Evolutionary conservation across 306 rosid species (phyloP).

Genomic region (Carpinus viminea): DNA sequence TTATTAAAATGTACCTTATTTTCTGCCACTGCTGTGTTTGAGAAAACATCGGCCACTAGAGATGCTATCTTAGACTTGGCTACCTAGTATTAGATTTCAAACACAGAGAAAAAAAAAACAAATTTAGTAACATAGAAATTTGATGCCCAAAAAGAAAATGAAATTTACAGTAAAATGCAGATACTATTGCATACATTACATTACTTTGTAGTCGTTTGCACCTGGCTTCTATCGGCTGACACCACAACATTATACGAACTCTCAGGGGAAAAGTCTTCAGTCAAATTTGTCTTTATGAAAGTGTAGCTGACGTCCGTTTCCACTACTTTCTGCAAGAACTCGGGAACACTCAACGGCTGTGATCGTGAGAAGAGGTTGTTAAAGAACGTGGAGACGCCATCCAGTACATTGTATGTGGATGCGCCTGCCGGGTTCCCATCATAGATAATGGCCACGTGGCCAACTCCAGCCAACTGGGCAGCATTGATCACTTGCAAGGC

Average conservation of each 20-base stretch:
- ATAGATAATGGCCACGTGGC: constrained; percentile 81
- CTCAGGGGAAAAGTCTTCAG: constrained; percentile 76
- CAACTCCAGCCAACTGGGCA: constrained; percentile 82
- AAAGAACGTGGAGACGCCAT: constrained; percentile 84
- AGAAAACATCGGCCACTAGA: constrained; percentile 82
- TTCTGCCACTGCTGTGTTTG: constrained; percentile 87
- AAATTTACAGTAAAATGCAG: constrained; percentile 30
- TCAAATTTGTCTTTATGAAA: constrained; percentile 77
- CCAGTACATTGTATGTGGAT: constrained; percentile 83
- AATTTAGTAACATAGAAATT: neutral
- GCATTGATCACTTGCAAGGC: constrained; percentile 84
- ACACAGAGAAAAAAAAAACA: neutral
- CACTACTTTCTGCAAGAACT: constrained; percentile 69
- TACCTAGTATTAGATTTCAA: constrained; percentile 48
- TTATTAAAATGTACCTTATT: constrained; percentile 62
- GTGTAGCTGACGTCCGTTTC: constrained; percentile 77
- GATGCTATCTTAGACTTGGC: constrained; percentile 78
- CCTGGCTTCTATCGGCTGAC: constrained; percentile 63
- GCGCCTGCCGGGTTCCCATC: constrained; percentile 37
- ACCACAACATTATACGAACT: constrained; percentile 76
- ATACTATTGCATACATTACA: constrained; percentile 92
- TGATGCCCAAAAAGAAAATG: neutral
- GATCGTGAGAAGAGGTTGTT: constrained; percentile 70
- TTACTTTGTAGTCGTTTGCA: constrained; percentile 97
- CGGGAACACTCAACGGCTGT: constrained; percentile 55